phyloP scores from a whole-genome alignment of 768 basidiomycete genomes.

The Trametes cinnabarina region DNA sequence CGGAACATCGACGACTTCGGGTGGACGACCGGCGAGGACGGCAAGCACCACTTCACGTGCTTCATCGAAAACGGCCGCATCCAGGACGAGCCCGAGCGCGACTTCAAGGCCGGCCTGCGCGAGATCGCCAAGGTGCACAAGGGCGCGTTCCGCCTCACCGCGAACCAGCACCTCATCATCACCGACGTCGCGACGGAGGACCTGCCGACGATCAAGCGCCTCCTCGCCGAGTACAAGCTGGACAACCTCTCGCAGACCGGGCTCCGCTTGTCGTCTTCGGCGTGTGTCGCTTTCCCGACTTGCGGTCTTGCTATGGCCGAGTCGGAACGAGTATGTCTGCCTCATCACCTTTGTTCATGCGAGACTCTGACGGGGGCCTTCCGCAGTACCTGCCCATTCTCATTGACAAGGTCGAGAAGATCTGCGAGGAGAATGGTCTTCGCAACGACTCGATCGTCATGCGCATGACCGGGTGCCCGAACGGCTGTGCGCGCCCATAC shows the following conservation, averaged over 20 bases:
- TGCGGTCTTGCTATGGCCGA: slow-evolving; percentile 86
- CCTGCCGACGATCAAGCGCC: slow-evolving; percentile 68
- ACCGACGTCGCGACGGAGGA: slow-evolving; percentile 78
- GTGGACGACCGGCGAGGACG: slow-evolving; percentile 86
- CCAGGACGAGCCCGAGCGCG: slow-evolving; percentile 86
- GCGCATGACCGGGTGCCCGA: slow-evolving; percentile 98
- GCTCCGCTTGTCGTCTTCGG: slow-evolving; percentile 84
- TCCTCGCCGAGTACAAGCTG: slow-evolving; percentile 83
- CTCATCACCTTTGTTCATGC: background rate
- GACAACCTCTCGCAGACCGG: slow-evolving; percentile 82
- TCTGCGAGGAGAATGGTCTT: slow-evolving; percentile 90
- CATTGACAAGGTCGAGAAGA: slow-evolving; percentile 91
- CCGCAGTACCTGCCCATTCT: slow-evolving; percentile 84
- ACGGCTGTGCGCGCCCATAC: slow-evolving; percentile 92
- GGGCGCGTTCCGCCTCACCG: slow-evolving; percentile 89
- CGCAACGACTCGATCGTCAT: slow-evolving; percentile 95
- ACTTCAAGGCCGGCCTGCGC: slow-evolving; percentile 89
- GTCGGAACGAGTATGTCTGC: slow-evolving; percentile 58
- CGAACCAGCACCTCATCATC: slow-evolving; percentile 92
- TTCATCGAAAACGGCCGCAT: slow-evolving; percentile 98
- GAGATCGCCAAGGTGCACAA: slow-evolving; percentile 95
- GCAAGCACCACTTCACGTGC: slow-evolving; percentile 85
- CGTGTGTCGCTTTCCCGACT: slow-evolving; percentile 97
- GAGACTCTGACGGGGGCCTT: no score
- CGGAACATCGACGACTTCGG: slow-evolving; percentile 93